Conservation (phyloP, 805 yeast species). For the Isabelozyma gotoi region DNA sequence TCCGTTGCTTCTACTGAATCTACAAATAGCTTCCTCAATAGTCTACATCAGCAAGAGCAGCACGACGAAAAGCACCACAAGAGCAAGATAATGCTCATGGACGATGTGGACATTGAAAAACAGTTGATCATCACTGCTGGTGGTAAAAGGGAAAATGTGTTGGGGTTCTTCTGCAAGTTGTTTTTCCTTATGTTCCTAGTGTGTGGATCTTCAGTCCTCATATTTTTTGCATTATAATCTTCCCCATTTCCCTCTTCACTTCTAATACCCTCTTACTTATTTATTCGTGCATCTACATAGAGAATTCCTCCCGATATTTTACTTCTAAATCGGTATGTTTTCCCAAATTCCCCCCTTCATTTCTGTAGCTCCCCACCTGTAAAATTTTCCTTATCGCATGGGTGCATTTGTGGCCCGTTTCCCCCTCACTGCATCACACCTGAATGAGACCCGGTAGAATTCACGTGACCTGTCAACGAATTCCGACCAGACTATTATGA, state of each 20-base stretch:
- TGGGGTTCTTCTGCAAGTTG: slow-evolving; percentile 30
- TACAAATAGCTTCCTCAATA: not conserved
- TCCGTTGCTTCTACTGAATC: slow-evolving; percentile 8
- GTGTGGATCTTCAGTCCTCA: slow-evolving; percentile 31
- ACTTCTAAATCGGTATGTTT: no score
- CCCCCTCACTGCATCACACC: no score
- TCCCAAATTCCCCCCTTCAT: no score
- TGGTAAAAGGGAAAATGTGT: slow-evolving; percentile 32
- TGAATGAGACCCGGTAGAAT: no score
- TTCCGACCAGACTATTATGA: no score
- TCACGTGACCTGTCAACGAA: no score
- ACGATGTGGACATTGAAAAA: slow-evolving; percentile 35
- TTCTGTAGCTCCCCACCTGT: no score
- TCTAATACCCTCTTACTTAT: no score
- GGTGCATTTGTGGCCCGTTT: no score
- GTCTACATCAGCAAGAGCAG: not conserved
- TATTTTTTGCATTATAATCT: slow-evolving; percentile 31
- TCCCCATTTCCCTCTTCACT: not conserved
- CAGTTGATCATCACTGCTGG: slow-evolving; percentile 39
- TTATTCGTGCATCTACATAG: not conserved
- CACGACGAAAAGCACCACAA: slow-evolving; percentile 7
- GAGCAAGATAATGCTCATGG: slow-evolving; percentile 24
- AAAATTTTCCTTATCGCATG: no score
- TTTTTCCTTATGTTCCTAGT: slow-evolving; percentile 27
- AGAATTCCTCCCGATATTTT: no score